phyloP scores from a whole-genome alignment of 495 filamentous ascomycete genomes.

The Penicillium fimorum region DNA sequence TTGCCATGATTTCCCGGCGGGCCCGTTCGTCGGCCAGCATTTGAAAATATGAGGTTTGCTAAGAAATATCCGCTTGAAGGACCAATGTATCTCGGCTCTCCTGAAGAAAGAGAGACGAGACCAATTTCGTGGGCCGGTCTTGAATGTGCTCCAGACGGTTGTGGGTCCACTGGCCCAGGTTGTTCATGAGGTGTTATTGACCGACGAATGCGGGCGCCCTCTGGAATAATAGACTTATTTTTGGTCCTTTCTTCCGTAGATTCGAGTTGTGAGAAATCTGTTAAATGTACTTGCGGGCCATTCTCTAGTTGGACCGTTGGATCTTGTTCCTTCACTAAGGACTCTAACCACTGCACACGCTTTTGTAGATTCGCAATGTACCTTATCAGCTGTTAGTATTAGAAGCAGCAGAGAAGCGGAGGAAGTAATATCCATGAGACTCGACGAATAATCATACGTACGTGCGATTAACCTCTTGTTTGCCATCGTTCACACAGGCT shows the following conservation, averaged over 20 bases:
- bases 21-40: conserved; percentile 30
- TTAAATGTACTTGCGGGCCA: conserved; percentile 16
- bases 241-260: not conserved
- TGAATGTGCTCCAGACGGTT: conserved; percentile 12
- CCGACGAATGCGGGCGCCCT: not conserved
- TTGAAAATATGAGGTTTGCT: conserved; percentile 42
- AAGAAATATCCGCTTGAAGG: conserved; percentile 45
- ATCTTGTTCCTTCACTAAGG: conserved; percentile 33
- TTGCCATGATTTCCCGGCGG: conserved; percentile 3
- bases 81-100: conserved; percentile 39
- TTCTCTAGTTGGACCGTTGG: conserved; percentile 31
- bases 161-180: not conserved
- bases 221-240: not conserved
- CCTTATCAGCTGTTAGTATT: conserved; percentile 17
- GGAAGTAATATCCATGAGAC: not conserved
- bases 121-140: conserved; percentile 41
- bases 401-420: not conserved
- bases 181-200: conserved; percentile 10
- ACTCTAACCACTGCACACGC: conserved; percentile 44
- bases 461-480: conserved; percentile 40
- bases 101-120: conserved; percentile 36
- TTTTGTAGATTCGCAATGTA: conserved; percentile 42
- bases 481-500: conserved; percentile 44
- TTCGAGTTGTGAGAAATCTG: conserved; percentile 8
- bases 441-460: conserved; percentile 4